phyloP scores from a whole-genome alignment of 768 basidiomycete species.

The Hebeloma cylindrosporum region DNA sequence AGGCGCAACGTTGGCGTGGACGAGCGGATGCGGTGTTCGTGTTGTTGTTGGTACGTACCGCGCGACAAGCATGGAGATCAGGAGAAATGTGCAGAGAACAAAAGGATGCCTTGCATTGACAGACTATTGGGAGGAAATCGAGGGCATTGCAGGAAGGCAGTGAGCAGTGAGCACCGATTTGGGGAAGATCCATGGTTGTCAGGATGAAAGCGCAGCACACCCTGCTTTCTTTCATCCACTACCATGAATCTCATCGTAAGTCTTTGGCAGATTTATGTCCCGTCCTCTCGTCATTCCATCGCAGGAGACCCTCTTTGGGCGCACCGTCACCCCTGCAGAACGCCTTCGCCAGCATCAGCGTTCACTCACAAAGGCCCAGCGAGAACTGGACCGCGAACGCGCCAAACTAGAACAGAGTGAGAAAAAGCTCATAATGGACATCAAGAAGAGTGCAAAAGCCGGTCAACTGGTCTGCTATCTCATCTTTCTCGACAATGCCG shows the following conservation, averaged over 20 bases:
- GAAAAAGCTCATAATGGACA: conserved; percentile 94
- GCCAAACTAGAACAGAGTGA: conserved; percentile 92
- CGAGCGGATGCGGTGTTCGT: conserved; percentile 15
- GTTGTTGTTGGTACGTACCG: conserved; percentile 10
- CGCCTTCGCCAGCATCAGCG: conserved; percentile 96
- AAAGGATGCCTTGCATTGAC: conserved; percentile 57
- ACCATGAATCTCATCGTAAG: conserved; percentile 81
- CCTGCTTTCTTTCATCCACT: conserved; percentile 18
- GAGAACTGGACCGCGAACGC: conserved; percentile 96
- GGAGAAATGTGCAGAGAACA: conserved; percentile 64
- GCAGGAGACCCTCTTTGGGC: conserved; percentile 94
- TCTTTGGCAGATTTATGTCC: conserved; percentile 5
- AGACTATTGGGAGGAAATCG: conserved; percentile 79
- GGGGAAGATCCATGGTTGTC: conserved; percentile 35
- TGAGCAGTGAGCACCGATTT: conserved; percentile 69
- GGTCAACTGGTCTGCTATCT: conserved; percentile 79
- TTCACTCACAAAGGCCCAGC: conserved; percentile 92
- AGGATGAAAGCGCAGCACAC: neutral
- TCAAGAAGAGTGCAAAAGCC: conserved; percentile 93
- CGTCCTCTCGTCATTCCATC: conserved; percentile 3
- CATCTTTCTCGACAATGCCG: neutral
- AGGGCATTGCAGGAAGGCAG: conserved; percentile 54
- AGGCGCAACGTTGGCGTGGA: conserved; percentile 50
- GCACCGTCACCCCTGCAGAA: conserved; percentile 93
- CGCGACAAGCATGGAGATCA: conserved; percentile 58